These are phyloP conservation scores for Leccinellum luteum DNA, from an alignment of 768 basidiomycete species.

Conservation along the genomic window DNA sequence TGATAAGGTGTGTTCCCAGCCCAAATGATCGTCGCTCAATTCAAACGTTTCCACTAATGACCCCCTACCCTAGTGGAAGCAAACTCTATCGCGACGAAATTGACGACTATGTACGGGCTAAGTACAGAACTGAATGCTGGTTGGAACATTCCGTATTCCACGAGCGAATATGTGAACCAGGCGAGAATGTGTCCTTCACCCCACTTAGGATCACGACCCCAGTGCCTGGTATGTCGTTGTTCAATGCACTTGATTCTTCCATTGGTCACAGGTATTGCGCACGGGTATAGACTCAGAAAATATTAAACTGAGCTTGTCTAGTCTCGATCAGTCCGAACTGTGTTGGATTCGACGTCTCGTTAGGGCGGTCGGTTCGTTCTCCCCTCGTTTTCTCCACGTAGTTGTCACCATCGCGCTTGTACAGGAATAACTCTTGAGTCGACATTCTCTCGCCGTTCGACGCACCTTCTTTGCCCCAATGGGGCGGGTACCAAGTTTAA, in stretches of 20 bases:
- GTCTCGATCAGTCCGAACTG: constrained; percentile 66
- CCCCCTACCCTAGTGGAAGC: constrained; percentile 56
- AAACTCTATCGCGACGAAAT: constrained; percentile 59
- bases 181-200: constrained; percentile 67
- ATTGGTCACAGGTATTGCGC: neutral
- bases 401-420: neutral
- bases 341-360: constrained; percentile 50
- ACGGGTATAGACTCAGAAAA: constrained; percentile 48
- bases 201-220: constrained; percentile 64
- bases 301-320: constrained; percentile 67
- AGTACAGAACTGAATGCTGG: constrained; percentile 92
- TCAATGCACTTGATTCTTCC: neutral
- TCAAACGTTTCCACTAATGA: neutral
- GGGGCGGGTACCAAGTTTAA: constrained; percentile 70
- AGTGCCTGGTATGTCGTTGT: constrained; percentile 45
- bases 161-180: constrained; percentile 63
- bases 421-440: constrained; percentile 54
- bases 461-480: constrained; percentile 79
- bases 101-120: constrained; percentile 42
- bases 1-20: constrained; percentile 56
- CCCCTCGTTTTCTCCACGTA: neutral
- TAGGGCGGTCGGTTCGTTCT: constrained; percentile 22
- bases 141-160: constrained; percentile 81
- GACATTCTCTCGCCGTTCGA: constrained; percentile 64
- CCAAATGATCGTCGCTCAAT: neutral